Evolutionary conservation across 1,139 yeast species (phyloP).

Genomic region (Nakaseomyces uthaithaninus): DNA sequence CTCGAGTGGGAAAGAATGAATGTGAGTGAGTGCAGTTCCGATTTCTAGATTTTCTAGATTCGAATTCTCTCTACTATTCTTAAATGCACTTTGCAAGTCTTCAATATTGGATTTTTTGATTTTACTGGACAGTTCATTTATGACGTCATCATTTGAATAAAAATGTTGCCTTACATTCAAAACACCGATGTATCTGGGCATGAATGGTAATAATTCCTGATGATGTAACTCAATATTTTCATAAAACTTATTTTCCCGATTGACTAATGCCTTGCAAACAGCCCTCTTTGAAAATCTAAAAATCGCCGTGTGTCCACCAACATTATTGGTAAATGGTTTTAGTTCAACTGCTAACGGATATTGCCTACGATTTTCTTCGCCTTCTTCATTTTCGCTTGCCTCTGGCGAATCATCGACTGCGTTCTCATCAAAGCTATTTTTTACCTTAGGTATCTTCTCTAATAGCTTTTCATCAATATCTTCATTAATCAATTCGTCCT

Average conservation of each 20-base stretch:
- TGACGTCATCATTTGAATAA: slow-evolving; percentile 23
- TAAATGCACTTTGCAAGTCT: background rate
- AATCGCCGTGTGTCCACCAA: slow-evolving; percentile 97
- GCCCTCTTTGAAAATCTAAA: slow-evolving; percentile 86
- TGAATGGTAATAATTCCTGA: slow-evolving; percentile 66
- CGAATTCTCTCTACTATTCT: background rate
- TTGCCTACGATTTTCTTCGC: slow-evolving; percentile 29
- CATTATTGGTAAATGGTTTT: slow-evolving; percentile 82
- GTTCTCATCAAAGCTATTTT: slow-evolving; percentile 3
- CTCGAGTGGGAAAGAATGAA: slow-evolving; percentile 17
- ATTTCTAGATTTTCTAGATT: background rate
- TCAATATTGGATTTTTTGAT: slow-evolving; percentile 7
- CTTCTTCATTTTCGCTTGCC: slow-evolving; percentile 17
- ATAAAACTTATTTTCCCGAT: slow-evolving; percentile 84
- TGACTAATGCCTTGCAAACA: slow-evolving; percentile 89
- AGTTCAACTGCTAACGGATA: slow-evolving; percentile 75
- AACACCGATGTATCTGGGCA: slow-evolving; percentile 94
- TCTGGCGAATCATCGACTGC: slow-evolving; percentile 14
- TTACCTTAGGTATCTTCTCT: slow-evolving; percentile 3
- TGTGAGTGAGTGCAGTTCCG: slow-evolving; percentile 18
- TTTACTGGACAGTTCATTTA: slow-evolving; percentile 11
- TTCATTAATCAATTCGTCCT: background rate
- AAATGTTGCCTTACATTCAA: slow-evolving; percentile 69
- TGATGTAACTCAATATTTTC: slow-evolving; percentile 76
- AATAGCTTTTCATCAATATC: background rate